Evolutionary conservation across 306 rosid species (phyloP).

Genomic region (Parietaria judaica): DNA sequence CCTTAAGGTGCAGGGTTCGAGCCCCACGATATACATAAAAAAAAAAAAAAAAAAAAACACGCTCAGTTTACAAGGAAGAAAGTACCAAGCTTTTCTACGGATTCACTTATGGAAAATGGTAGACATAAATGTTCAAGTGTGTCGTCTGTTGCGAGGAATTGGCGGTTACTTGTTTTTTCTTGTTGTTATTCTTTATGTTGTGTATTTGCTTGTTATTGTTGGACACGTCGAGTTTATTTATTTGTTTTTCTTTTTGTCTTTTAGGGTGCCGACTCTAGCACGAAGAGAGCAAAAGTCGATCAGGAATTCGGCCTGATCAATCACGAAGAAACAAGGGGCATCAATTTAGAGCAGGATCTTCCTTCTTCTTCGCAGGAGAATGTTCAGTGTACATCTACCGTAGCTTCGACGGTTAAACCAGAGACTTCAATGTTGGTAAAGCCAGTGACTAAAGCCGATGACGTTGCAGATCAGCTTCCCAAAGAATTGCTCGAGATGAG

Average conservation of each 20-base stretch:
- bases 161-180: neutral
- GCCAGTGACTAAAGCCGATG: constrained; percentile 25
- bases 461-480: constrained; percentile 52
- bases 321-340: constrained; percentile 27
- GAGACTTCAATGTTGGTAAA: constrained; percentile 23
- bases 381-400: constrained; percentile 39
- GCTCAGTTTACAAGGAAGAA: too few relatives aligned
- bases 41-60: too few relatives aligned
- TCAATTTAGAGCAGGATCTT: constrained; percentile 25
- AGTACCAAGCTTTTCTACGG: too few relatives aligned
- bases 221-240: too few relatives aligned
- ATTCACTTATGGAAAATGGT: too few relatives aligned
- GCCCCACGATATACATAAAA: too few relatives aligned
- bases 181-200: neutral
- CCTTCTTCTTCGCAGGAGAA: constrained; percentile 31
- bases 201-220: too few relatives aligned
- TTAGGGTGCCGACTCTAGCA: constrained; percentile 57
- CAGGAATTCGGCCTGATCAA: constrained; percentile 36
- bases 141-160: too few relatives aligned
- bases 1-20: too few relatives aligned
- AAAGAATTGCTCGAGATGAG: constrained; percentile 61
- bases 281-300: constrained; percentile 60
- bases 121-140: too few relatives aligned
- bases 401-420: constrained; percentile 27
- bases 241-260: neutral